Evolutionary conservation across 306 rosid genomes (phyloP), one percentile per base, ranked within the genome.

Genomic region (Erythrophleum fordii): DNA sequence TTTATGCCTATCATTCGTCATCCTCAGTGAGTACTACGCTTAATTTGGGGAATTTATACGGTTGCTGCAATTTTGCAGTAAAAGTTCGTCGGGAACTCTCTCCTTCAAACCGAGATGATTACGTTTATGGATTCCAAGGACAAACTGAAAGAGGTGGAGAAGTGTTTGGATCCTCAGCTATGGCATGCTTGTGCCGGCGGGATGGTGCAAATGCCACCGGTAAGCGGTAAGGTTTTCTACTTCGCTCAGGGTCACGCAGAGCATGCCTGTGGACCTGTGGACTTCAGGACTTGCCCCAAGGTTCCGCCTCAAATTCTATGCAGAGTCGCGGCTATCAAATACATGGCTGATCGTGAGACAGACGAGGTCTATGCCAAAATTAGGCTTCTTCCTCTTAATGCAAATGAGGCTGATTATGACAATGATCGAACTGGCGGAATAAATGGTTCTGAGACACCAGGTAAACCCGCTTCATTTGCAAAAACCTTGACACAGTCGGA

Each of bases 181-280:
- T 93, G 98, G 98, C 95, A 91, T 76, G 98, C 98, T 49, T 85
- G 97, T 69, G 95, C 98, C 0, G 98, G 98, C 67, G 97, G 95
- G 22, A 87, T 91, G 97, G 93, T 90, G 55, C 99, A 95, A 85
- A 92, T 95, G 97, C 99, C 99, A 28, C 20, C 31, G 4, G 92
- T 89, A 49, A 89, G 88, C 77, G 68, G 93, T 37, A 84, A 85
- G 46, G 93, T 93, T 44, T 93, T 85, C 75, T 93, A 93, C 83
- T 91, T 89, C 42, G 93, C 91, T 28, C 93, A 91, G 42, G 96
- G 96, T 8, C 96, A 91, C 25, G 92, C 95, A 10, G 98, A 93
- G 52, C 98, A 93, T 77, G 85, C 98, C 22, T 82, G 89, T 72
- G 92, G 83, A 1, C 79, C 83, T 0, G 95, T 92, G 11, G 89